Percentiles rank a stretch among this genome's conserved stretches.
Evolutionary conservation across 192 early-diverging fungal genomes (phyloP).

Genomic region (Coemansia sp.): DNA sequence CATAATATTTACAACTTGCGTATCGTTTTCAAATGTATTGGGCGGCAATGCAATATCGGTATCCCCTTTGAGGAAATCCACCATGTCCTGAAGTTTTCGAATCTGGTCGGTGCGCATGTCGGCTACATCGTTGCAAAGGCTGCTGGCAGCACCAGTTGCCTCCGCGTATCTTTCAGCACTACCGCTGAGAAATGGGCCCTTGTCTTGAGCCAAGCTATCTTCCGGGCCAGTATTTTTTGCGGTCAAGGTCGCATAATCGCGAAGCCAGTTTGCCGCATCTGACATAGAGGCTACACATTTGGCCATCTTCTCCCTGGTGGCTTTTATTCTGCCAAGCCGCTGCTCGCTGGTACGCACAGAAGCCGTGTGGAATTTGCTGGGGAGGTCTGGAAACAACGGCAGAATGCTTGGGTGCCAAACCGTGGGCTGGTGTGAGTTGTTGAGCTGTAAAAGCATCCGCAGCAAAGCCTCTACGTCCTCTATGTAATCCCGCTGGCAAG

Average conservation of each 20-base stretch:
- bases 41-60: not conserved
- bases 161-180: slow-evolving; percentile 24
- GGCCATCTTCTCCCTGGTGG: not conserved
- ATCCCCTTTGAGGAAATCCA: slow-evolving; percentile 17
- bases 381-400: slow-evolving; percentile 34
- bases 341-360: slow-evolving; percentile 7
- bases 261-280: slow-evolving; percentile 12
- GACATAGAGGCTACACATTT: slow-evolving; percentile 17
- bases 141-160: slow-evolving; percentile 6
- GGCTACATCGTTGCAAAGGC: slow-evolving; percentile 14
- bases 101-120: slow-evolving; percentile 22
- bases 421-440: slow-evolving; percentile 42
- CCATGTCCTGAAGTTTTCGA: slow-evolving; percentile 8
- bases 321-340: slow-evolving; percentile 1
- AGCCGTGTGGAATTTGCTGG: slow-evolving; percentile 18
- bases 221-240: not conserved
- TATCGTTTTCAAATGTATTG: slow-evolving; percentile 32
- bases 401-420: slow-evolving; percentile 48
- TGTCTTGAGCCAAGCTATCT: not conserved
- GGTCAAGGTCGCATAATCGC: slow-evolving; percentile 5
- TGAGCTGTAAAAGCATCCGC: slow-evolving; percentile 37
- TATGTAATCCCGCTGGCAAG: slow-evolving; percentile 33
- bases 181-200: slow-evolving; percentile 11
- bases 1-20: slow-evolving; percentile 29
- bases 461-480: slow-evolving; percentile 23